These are phyloP conservation scores for Cucurbita maxima DNA, from an alignment of 306 rosid species.

Conservation along the genomic window DNA sequence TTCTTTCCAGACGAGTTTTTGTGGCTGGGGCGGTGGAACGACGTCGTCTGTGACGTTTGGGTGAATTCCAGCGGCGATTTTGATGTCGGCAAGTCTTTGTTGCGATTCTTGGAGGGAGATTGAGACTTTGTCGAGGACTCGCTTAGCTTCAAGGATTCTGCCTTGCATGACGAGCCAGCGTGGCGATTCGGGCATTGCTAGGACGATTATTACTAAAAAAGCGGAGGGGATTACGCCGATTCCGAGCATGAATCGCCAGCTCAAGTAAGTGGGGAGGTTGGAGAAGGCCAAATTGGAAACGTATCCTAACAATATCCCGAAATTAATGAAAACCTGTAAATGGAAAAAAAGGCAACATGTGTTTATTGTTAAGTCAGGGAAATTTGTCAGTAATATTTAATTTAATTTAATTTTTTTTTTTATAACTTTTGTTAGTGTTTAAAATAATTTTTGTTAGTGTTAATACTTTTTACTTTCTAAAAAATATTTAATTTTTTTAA, in stretches of 20 bases:
- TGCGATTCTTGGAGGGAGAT: conserved; percentile 46
- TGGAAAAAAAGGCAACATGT: not conserved
- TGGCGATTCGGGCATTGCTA: conserved; percentile 81
- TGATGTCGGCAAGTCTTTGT: conserved; percentile 43
- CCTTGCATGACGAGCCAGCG: conserved; percentile 86
- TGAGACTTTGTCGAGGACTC: conserved; percentile 49
- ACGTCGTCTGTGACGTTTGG: conserved; percentile 40
- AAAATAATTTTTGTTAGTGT: no score
- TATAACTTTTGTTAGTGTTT: no score
- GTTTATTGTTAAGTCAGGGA: no score
- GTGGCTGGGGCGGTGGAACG: conserved; percentile 11
- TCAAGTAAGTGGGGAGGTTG: conserved; percentile 7
- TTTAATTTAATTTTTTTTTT: no score
- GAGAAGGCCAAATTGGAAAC: not conserved
- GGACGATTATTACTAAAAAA: conserved; percentile 26
- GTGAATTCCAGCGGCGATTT: conserved; percentile 56
- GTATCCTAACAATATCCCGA: not conserved
- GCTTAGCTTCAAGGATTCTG: conserved; percentile 43
- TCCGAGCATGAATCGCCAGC: conserved; percentile 84
- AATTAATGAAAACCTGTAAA: not conserved
- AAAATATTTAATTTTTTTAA: no score
- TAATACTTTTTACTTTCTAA: no score
- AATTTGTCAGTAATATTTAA: no score
- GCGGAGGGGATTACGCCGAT: conserved; percentile 40
- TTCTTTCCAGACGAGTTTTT: conserved; percentile 70